phyloP scores from a whole-genome alignment of 306 rosid genomes.

The Prinsepia uniflora region DNA sequence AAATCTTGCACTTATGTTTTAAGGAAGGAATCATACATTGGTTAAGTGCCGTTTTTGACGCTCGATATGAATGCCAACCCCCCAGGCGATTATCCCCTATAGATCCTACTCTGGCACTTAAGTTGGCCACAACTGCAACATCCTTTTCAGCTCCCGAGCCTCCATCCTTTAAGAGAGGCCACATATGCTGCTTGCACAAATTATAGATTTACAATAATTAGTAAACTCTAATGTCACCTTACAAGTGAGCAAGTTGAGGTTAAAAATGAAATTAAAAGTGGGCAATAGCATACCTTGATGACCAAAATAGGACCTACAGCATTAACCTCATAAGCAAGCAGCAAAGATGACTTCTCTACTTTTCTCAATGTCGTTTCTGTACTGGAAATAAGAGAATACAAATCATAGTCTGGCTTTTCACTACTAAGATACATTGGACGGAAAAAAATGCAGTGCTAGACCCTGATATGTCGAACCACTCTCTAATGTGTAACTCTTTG shows the following conservation, averaged over 20 bases:
- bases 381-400: slow-evolving; percentile 26
- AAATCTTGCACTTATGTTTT: not conserved
- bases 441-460: slow-evolving; percentile 5
- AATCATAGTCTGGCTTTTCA: slow-evolving; percentile 18
- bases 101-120: slow-evolving; percentile 96
- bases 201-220: not conserved
- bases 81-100: slow-evolving; percentile 87
- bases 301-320: slow-evolving; percentile 90
- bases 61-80: slow-evolving; percentile 94
- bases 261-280: slow-evolving; percentile 5
- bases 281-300: slow-evolving; percentile 59
- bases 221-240: not conserved
- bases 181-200: slow-evolving; percentile 67
- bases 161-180: slow-evolving; percentile 86
- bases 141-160: slow-evolving; percentile 61
- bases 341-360: slow-evolving; percentile 75
- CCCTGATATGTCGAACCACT: not conserved
- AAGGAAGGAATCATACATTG: slow-evolving; percentile 51
- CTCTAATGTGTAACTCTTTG: not conserved
- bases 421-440: slow-evolving; percentile 4
- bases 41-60: slow-evolving; percentile 92
- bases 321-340: slow-evolving; percentile 79
- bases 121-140: slow-evolving; percentile 74
- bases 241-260: not conserved
- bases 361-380: slow-evolving; percentile 87